These are phyloP conservation scores for Kwoniella mangroviensis DNA, from an alignment of 768 basidiomycete species.

Conservation along the genomic window DNA sequence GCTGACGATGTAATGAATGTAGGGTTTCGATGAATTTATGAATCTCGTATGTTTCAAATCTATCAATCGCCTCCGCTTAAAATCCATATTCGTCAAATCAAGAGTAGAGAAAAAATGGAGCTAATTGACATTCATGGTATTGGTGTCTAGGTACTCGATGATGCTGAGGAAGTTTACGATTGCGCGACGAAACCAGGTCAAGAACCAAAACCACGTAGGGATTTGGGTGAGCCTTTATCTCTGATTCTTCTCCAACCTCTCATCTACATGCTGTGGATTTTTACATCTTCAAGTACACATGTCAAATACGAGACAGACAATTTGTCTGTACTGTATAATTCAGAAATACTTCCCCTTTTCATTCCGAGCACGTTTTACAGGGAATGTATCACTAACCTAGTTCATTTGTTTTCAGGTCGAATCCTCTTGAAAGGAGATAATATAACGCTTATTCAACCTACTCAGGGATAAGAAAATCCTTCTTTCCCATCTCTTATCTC, in stretches of 20 bases:
- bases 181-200: constrained; percentile 61
- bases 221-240: constrained; percentile 68
- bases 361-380: not conserved
- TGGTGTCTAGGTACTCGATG: constrained; percentile 69
- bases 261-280: constrained; percentile 13
- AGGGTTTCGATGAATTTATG: constrained; percentile 99
- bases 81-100: not conserved
- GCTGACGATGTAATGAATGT: constrained; percentile 2
- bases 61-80: not conserved
- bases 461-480: constrained; percentile 27
- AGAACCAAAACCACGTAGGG: constrained; percentile 79
- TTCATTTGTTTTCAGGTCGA: constrained; percentile 66
- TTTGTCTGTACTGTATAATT: too few species aligned
- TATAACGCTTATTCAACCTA: constrained; percentile 90
- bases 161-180: constrained; percentile 87
- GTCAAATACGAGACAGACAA: not conserved
- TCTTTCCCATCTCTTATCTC: constrained; percentile 3
- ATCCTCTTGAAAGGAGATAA: constrained; percentile 97
- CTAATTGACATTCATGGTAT: not conserved
- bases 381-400: not conserved
- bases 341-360: too few species aligned
- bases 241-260: not conserved
- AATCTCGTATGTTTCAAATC: constrained; percentile 65
- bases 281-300: too few species aligned
- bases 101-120: not conserved